Base-by-base conservation (phyloP, 208 protist species). In the Leishmania tropica region DNA sequence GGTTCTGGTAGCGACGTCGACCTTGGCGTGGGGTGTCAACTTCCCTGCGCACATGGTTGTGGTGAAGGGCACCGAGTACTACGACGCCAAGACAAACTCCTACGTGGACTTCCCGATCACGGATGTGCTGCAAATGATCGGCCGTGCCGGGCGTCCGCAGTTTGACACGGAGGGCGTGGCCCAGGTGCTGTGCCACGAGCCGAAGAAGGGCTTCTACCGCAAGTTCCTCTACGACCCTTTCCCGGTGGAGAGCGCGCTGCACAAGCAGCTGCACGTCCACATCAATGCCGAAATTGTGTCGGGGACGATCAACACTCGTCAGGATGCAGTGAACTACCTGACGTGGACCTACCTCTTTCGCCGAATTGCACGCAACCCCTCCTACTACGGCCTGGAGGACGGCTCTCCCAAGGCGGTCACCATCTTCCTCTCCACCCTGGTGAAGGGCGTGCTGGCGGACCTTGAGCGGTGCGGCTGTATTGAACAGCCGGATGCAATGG, bases 31-130 rank as follows among this genome's bases (percentile, higher is more conserved):
- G 99, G 99, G 99, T 79, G 98, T 99, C n/a, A 99, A 99, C 94
- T 96, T 99, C 54, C 99, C 99, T 0, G 99, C 99, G 4, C 99
- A 99, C 93, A 97, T 99, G 85, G 99, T 99, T 53, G 94, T 99
- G 37, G 97, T 99, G 60, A 99, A 99, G 89, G 99, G 99, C n/a
- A 99, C 99, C 53, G 99, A 99, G 89, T 99, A 97, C 92, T 99
- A 98, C 86, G 99, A 99, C 89, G 96, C 95, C 40, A 99, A 99
- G 85, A 97, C 94, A 10, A 90, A 94, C 54, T 92, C 88, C 77
- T 99, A 99, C 88, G 96, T 99, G 28, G 99, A 99, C 88, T 99
- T 99, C 87, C 98, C 99, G 64, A 99, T 99, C 56, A 99, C 99
- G 15, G 99, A 99, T 84, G 97, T 99, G 71, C 96, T 99, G 47